Evolutionary conservation across 2,329 filamentous ascomycete genomes (phyloP).

Genomic region (Hymenoscyphus fructigenus): DNA sequence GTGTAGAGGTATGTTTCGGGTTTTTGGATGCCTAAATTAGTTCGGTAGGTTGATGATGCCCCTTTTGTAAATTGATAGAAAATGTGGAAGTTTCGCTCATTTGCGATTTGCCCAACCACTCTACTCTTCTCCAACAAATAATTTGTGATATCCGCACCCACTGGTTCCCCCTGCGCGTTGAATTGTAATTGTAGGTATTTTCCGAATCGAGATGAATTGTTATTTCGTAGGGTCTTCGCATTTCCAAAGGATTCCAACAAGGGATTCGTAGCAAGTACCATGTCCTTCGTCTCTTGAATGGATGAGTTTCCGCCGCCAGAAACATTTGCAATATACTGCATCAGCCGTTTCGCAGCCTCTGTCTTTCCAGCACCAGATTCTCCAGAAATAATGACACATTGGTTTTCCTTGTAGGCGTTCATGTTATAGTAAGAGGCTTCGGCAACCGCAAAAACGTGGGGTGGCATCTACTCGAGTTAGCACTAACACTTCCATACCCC

Average conservation of each 20-base stretch:
- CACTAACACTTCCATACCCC: conserved; percentile 4
- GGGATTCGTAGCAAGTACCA: conserved; percentile 98
- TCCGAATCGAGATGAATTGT: conserved; percentile 97
- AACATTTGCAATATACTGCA: conserved; percentile 99
- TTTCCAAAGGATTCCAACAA: conserved; percentile 97
- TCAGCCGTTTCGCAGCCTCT: conserved; percentile 95
- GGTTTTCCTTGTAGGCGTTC: conserved; percentile 98
- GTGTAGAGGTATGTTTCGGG: conserved; percentile 94
- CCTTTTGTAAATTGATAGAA: conserved; percentile 99
- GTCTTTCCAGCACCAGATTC: conserved; percentile 98
- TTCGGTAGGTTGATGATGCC: conserved; percentile 80
- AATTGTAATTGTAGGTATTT: conserved; percentile 98
- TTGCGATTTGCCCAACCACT: conserved; percentile 90
- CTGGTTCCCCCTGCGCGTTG: conserved; percentile 84
- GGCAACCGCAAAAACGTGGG: conserved; percentile 96
- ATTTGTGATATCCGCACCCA: conserved; percentile 97
- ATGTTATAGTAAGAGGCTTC: conserved; percentile 99
- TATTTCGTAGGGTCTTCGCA: conserved; percentile 95
- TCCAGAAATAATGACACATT: conserved; percentile 98
- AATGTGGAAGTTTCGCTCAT: conserved; percentile 98
- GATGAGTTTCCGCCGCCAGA: conserved; percentile 72
- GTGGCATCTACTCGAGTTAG: conserved; percentile 58
- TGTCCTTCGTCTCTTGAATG: conserved; percentile 97
- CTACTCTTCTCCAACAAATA: conserved; percentile 94
- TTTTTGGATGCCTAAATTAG: conserved; percentile 85